Conservation (phyloP, 2,329 filamentous ascomycete species). For the Pyricularia grisea region DNA sequence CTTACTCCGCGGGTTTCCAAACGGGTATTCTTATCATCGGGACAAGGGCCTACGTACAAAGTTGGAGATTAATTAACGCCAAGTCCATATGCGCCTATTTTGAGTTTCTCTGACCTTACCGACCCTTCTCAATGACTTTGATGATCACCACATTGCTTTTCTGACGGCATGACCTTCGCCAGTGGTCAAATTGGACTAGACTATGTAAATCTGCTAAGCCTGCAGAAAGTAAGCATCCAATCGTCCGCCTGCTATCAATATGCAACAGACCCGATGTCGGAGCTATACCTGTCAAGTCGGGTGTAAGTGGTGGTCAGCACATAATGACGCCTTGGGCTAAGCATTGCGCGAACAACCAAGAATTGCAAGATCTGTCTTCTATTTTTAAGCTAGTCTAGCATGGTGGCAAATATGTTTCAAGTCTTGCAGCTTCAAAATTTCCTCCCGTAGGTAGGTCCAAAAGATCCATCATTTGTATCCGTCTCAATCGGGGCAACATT, state of each 20-base stretch:
- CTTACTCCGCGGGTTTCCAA: not conserved
- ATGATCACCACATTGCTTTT: not conserved
- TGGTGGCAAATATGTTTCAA: slow-evolving; percentile 1
- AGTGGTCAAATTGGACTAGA: not conserved
- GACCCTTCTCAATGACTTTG: not conserved
- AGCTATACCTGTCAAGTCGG: not conserved
- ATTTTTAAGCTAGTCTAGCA: not conserved
- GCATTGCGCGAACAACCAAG: not conserved
- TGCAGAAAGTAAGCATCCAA: not conserved
- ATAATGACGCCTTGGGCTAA: not conserved
- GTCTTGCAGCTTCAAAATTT: slow-evolving; percentile 4
- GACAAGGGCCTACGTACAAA: too few relatives aligned
- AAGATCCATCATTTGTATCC: not conserved
- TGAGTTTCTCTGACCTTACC: not conserved
- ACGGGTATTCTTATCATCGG: too few relatives aligned
- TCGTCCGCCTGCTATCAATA: not conserved
- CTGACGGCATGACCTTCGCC: too few relatives aligned
- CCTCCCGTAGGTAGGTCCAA: slow-evolving; percentile 6
- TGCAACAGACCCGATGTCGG: not conserved
- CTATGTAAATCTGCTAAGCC: not conserved
- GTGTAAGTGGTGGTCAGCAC: not conserved
- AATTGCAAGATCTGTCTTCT: not conserved
- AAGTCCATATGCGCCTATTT: too few relatives aligned
- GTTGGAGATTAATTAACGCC: too few relatives aligned
- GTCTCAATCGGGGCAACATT: not conserved